Base-by-base conservation (phyloP, 1,284 basidiomycete species). In the Trichosporon faecale region DNA sequence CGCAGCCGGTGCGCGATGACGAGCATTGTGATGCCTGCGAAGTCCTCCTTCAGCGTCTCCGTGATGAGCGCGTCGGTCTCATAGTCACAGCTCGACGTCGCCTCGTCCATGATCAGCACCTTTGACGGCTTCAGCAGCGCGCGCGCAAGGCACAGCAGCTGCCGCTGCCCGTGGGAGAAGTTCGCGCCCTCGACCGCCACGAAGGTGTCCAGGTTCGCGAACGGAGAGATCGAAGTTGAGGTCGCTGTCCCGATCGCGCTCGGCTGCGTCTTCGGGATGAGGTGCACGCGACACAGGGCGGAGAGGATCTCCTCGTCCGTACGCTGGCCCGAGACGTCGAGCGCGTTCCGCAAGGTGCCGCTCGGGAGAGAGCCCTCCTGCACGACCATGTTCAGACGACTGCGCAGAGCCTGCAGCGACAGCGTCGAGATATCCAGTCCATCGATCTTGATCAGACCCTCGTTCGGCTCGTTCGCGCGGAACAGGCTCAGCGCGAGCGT, bases 1-100 rank as follows among this genome's bases (percentile, higher is more conserved):
- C 91, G 90, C 63, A 92, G 82, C 11, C 92, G 86, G 81, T 91
- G 90, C 2, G 91, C 91, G 67, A 92, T 91, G 76, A 90, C 91
- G 31, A 92, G 81, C 72, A 92, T 83, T 0, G 88, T 90, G 23
- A 86, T 87, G 1, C 84, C 76, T 1, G 87, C 84, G 76, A 93
- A 92, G 75, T 91, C 90, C 33, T 86, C 86, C 75, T 89, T 88
- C 70, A 94, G 91, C 0, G 91, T 92, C 27, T 85, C 85, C 74
- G 92, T 91, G 52, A 93, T 85, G 80, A 90, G 90, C 2, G 90
- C 87, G 79, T 93, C 91, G 2, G 37, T 65, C 4, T 91, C 91
- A n/a, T 91, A 88, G 73, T 95, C 93, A 18, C 94, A 90, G 65
- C 87, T 91, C 23, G 91, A 76, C 75, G 65, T 68, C 83, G 85